phyloP scores from a whole-genome alignment of 2,329 filamentous ascomycete species.

The Talaromyces albobiverticillius region DNA sequence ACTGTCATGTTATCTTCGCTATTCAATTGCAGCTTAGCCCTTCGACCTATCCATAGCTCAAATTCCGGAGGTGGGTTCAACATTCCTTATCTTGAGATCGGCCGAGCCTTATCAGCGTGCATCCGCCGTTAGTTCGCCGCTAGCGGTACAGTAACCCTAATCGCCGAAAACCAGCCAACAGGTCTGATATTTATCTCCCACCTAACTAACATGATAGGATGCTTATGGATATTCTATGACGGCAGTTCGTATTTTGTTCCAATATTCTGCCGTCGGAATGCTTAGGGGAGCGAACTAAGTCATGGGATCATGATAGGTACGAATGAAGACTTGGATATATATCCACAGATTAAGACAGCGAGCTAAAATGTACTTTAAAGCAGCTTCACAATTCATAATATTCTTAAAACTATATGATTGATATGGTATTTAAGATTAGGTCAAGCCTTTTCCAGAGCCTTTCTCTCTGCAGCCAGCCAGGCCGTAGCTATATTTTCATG shows the following conservation, averaged over 20 bases:
- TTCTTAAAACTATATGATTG: background rate
- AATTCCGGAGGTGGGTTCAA: too few relatives aligned
- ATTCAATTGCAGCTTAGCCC: too few relatives aligned
- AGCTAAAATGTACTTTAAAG: background rate
- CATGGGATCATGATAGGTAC: background rate
- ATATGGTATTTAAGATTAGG: background rate
- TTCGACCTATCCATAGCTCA: too few relatives aligned
- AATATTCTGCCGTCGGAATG: background rate
- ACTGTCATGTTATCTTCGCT: background rate
- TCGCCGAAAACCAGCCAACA: background rate
- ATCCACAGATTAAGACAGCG: background rate
- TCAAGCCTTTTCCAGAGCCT: background rate
- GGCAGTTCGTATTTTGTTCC: background rate
- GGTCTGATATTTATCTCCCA: background rate
- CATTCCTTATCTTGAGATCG: background rate
- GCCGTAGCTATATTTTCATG: conserved; percentile 43
- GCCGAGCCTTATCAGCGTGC: too few relatives aligned
- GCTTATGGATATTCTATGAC: background rate
- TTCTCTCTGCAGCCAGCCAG: conserved; percentile 26
- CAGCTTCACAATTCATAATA: background rate
- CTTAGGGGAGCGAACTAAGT: background rate
- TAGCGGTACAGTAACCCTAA: background rate
- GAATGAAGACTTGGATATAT: background rate
- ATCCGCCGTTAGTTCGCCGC: background rate
- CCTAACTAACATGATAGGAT: background rate